Conservation (phyloP, 768 basidiomycete species). For the Suillus decipiens region DNA sequence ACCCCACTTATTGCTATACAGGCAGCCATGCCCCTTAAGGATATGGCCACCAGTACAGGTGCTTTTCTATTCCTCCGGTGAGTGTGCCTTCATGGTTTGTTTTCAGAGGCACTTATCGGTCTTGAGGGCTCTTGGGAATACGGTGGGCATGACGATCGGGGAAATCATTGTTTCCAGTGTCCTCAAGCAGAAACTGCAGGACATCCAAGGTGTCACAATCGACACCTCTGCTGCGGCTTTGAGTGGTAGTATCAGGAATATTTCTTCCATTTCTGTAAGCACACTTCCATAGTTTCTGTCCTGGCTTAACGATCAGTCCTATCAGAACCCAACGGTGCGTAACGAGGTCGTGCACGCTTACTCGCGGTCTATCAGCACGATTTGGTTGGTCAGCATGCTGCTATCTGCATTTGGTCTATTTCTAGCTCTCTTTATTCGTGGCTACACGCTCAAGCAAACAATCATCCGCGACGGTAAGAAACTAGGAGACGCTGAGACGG, state of each 20-base stretch:
- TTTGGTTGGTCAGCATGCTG: slow-evolving; percentile 42
- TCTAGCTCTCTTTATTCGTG: slow-evolving; percentile 35
- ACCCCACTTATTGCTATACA: slow-evolving; percentile 40
- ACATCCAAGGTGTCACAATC: slow-evolving; percentile 28
- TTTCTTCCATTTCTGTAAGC: slow-evolving; percentile 36
- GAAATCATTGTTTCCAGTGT: slow-evolving; percentile 71
- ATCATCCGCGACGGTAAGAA: slow-evolving; percentile 18
- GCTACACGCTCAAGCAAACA: slow-evolving; percentile 36
- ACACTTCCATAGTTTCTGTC: not conserved
- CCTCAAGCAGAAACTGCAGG: slow-evolving; percentile 19
- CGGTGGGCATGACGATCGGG: slow-evolving; percentile 73
- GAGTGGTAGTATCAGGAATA: slow-evolving; percentile 45
- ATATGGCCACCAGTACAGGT: slow-evolving; percentile 45
- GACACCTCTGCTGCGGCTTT: slow-evolving; percentile 46
- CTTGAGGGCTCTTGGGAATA: slow-evolving; percentile 67
- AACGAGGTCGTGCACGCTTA: slow-evolving; percentile 38
- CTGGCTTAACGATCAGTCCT: slow-evolving; percentile 4
- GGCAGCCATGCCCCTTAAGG: slow-evolving; percentile 46
- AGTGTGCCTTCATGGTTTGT: not conserved
- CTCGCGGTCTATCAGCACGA: slow-evolving; percentile 35
- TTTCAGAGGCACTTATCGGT: slow-evolving; percentile 2
- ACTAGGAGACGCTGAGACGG: slow-evolving; percentile 34
- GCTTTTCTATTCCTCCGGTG: slow-evolving; percentile 38
- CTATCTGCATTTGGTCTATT: slow-evolving; percentile 37
- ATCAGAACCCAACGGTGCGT: slow-evolving; percentile 32